Conservation (phyloP, 2,329 filamentous ascomycete genomes). For the Penicillium oxalicum region DNA sequence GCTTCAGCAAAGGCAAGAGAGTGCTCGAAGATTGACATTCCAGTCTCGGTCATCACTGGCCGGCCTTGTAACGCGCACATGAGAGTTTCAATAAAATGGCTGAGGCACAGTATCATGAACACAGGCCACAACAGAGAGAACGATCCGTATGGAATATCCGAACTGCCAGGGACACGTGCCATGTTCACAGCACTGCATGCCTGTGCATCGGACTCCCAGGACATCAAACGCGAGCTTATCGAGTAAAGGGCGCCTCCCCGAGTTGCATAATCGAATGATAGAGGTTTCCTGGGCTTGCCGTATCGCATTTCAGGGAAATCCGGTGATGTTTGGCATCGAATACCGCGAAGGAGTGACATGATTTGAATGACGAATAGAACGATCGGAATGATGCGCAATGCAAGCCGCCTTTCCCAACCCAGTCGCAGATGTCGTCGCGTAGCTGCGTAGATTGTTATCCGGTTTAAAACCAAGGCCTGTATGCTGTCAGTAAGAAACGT, state of each 20-base stretch:
- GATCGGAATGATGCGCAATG: slow-evolving; percentile 66
- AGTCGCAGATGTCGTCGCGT: slow-evolving; percentile 74
- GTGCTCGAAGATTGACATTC: slow-evolving; percentile 95
- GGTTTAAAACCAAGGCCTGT: slow-evolving; percentile 76
- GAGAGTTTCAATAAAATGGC: slow-evolving; percentile 84
- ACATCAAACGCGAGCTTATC: slow-evolving; percentile 64
- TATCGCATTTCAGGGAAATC: slow-evolving; percentile 65
- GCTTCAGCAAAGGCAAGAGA: slow-evolving; percentile 94
- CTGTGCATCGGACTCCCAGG: slow-evolving; percentile 65
- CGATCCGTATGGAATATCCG: slow-evolving; percentile 64
- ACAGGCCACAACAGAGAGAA: slow-evolving; percentile 58
- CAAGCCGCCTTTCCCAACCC: slow-evolving; percentile 63
- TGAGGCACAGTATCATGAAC: slow-evolving; percentile 53
- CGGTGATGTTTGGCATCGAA: slow-evolving; percentile 84
- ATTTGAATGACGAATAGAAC: slow-evolving; percentile 64
- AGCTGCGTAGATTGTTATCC: slow-evolving; percentile 88
- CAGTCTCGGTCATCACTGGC: slow-evolving; percentile 73
- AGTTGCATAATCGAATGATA: slow-evolving; percentile 64
- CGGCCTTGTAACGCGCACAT: slow-evolving; percentile 83
- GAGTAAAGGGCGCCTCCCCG: slow-evolving; percentile 65
- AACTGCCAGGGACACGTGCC: slow-evolving; percentile 50
- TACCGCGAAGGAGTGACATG: slow-evolving; percentile 66
- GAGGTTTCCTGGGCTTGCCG: slow-evolving; percentile 59
- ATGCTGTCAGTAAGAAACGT: slow-evolving; percentile 3
- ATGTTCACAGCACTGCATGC: slow-evolving; percentile 74